Evolutionary conservation across 495 filamentous ascomycete genomes (phyloP), one percentile per base, ranked within the genome.

Genomic region (Acidiella bohemica): DNA sequence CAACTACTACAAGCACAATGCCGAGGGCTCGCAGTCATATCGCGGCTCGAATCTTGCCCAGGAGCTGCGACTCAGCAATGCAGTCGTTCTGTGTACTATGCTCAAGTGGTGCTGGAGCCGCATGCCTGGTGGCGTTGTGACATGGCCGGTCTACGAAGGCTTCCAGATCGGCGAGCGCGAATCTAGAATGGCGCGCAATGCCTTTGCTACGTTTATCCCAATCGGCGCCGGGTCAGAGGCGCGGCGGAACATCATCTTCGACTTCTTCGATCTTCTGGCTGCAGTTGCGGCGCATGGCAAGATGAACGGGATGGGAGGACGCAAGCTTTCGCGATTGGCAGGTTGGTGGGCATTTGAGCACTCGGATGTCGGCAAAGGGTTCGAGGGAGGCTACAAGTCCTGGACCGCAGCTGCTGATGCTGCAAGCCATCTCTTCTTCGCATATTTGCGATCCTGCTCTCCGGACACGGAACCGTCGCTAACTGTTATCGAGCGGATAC

Each of bases 341-440:
- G 85, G 88, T 41, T 97, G 90, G 90, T 97, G 90, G 90, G 88
- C 90, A 0, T 97, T 97, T 60, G 92, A 94, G 53, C 81, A 90
- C 48, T 70, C 59, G 10, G 87, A 96, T 53, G 68, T 69, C 8
- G 80, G 78, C 35, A 87, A 77, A 59, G 92, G 92, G n/a, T 97
- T 96, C 53, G 88, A 96, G 39, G 84, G 83, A 27, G 84, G 88
- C 17, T 97, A 97, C 61, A 84, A 78, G 51, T 72, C 73, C 13
- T 97, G 90, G 90, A 64, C 69, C 50, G 69, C 83, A 51, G 85
- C 86, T 39, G 90, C 90, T 41, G 86, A 97, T 70, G 90, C 92
- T 31, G 80, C 87, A 9, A 92, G 86, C 55, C 90, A 97, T 62
- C 59, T 97, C 13, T 97, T 97, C 66, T 97, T 97, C 56, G 92